A percentile compares a stretch with the other conserved stretches of the same genome.
Conservation (phyloP, 1,139 yeast species). For the Taphrina betulina region DNA sequence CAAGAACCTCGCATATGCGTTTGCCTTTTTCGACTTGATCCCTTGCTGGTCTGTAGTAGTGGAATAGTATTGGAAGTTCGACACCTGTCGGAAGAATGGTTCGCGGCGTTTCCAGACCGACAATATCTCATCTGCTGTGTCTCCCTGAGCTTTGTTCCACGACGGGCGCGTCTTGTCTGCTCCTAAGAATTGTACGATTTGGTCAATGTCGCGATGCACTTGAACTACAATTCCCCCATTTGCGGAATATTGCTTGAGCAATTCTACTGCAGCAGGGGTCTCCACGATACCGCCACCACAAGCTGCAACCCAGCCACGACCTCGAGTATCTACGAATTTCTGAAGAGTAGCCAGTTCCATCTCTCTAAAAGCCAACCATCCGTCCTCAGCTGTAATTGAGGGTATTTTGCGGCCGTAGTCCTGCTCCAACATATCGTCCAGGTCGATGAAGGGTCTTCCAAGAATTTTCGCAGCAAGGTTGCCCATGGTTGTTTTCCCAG, state of each 20-base stretch:
- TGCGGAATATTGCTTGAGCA: constrained; percentile 56
- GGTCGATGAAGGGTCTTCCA: constrained; percentile 72
- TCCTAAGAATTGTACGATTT: constrained; percentile 70
- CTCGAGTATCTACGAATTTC: constrained; percentile 52
- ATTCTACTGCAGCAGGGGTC: constrained; percentile 61
- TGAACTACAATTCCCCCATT: constrained; percentile 79
- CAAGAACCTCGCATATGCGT: constrained; percentile 62
- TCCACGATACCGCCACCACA: constrained; percentile 98
- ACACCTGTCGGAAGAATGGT: constrained; percentile 73
- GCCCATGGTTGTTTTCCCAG: constrained; percentile 89
- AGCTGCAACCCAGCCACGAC: constrained; percentile 68
- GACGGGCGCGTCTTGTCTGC: constrained; percentile 87
- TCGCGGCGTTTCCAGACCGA: constrained; percentile 85
- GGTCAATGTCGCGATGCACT: constrained; percentile 80
- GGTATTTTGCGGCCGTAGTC: constrained; percentile 59
- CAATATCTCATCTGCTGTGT: constrained; percentile 60
- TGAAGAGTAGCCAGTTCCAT: constrained; percentile 63
- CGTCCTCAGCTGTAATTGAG: constrained; percentile 61
- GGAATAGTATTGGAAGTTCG: constrained; percentile 76
- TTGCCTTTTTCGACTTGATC: constrained; percentile 72
- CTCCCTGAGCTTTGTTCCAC: constrained; percentile 44
- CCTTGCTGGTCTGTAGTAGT: constrained; percentile 77
- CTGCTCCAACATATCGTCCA: constrained; percentile 70
- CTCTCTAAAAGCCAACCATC: constrained; percentile 85
- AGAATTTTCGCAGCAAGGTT: constrained; percentile 71